Base-by-base conservation (phyloP, 805 yeast genomes). In the Lipomyces sp. region DNA sequence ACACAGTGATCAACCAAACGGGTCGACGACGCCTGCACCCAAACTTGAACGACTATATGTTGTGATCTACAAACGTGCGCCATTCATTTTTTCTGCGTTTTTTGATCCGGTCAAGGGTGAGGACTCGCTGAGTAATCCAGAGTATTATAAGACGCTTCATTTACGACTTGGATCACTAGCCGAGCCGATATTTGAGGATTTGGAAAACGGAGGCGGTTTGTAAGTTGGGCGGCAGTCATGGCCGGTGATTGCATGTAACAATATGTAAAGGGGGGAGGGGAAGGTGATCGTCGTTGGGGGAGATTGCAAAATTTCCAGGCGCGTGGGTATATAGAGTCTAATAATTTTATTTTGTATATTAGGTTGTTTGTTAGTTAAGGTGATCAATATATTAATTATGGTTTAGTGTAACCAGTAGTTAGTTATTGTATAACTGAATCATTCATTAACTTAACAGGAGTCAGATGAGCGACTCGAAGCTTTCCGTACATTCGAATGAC, bases 11-110 rank as follows among this genome's bases (percentile, higher is more conserved):
- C 34, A 29, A 6, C 32, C 58, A 2, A 37, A 51, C 32, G 61
- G 45, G 29, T 57, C 64, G 8, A 33, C 62, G 4, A 33, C 67
- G 24, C 33, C 39, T 4, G 0, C 59, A 34, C 60, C 29, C 13
- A 53, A 61, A 15, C 61, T 59, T 10, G 65, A 66, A 33, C 53
- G 57, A 15, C 53, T 68, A 37, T 24, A 42, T 1, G 55, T 68
- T 7, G 70, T 68, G 10, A 60, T 68, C 15, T 68, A 68, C 53
- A 68, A 68, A 42, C 66, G 71, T 6, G 69, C 70, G 24, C 71
- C 71, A 57, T 68, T 66, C 35, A 30, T 68, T 2, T 68, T 68
- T 42, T 68, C 71, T 5, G 71, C 71, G 5, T 68, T 68, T 39
- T 68, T 42, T 37, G 71, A 68, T 45, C 63, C 71, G 13, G 32